Conservation (phyloP, 345 rosid genomes). For the Aquilaria yunnanensis region DNA sequence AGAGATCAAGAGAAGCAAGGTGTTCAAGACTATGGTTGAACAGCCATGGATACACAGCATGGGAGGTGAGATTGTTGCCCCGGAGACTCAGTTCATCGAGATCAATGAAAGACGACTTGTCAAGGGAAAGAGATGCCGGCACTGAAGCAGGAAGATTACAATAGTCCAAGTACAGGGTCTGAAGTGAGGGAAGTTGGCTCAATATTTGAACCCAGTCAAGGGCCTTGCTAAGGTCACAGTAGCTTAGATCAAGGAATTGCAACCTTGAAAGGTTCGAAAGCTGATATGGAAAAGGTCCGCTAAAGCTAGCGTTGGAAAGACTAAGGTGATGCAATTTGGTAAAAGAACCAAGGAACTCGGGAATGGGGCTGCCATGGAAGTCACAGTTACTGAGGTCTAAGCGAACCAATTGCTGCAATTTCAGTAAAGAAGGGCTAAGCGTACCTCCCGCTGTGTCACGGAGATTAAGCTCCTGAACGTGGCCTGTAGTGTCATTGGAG, state of each 20-base stretch:
- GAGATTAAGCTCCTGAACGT: conserved; percentile 18
- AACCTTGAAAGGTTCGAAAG: conserved; percentile 38
- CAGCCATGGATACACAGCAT: background rate
- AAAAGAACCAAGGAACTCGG: conserved; percentile 25
- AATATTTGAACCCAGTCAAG: conserved; percentile 16
- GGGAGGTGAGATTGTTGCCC: background rate
- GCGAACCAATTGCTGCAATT: conserved; percentile 26
- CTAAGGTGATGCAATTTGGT: conserved; percentile 24
- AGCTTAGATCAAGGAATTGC: conserved; percentile 29
- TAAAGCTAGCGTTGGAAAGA: conserved; percentile 26
- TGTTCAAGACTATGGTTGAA: background rate
- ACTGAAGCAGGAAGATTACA: background rate
- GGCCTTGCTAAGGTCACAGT: conserved; percentile 4
- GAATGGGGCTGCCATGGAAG: conserved; percentile 25
- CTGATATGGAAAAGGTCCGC: conserved; percentile 25
- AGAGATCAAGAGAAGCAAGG: background rate
- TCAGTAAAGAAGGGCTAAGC: conserved; percentile 27
- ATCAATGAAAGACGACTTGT: background rate
- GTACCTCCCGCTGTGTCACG: conserved; percentile 16
- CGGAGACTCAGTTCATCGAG: background rate
- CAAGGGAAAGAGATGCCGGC: too few species aligned
- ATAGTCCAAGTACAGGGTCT: background rate
- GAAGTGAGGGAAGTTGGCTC: conserved; percentile 3
- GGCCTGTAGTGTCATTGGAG: conserved; percentile 11
- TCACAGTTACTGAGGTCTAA: conserved; percentile 35